Evolutionary conservation across 805 yeast species (phyloP), one percentile per base, ranked within the genome.

Genomic region (Wickerhamomyces hampshirensis): DNA sequence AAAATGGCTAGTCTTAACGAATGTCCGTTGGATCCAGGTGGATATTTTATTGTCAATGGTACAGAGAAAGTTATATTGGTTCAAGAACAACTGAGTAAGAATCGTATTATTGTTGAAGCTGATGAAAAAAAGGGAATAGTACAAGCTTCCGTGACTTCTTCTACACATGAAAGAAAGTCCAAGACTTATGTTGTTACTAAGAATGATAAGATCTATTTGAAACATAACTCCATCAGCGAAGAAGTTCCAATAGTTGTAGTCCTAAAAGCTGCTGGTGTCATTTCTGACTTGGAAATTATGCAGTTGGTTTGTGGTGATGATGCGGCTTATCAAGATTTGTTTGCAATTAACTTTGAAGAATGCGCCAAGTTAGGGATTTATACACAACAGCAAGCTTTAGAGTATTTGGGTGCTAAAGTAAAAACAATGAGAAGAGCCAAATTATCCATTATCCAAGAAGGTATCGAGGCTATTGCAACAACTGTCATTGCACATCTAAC

Each of bases 11-110:
- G 65, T 18, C 68, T 84, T 48, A 81, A 85, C 50, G 98, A 93
- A 62, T 93, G 98, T 62, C 98, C 98, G 0, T 68, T 93, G 33
- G 98, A 93, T 63, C 98, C 98, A 6, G 98, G 98, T 64, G 98
- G 98, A 53, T 93, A 93, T 57, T 93, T 93, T 55, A 85, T 91
- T 55, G 97, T 91, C 33, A 91, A 91, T 57, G 98, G 98, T 59
- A 93, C 98, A 0, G 98, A 93, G 53, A 93, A 93, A 59, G 98
- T 93, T 30, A 93, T 93, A 45, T 71, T 93, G 48, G 94, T 93
- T 29, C 98, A 93, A 62, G 98, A 93, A 62, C 98, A 93, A 69
- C 70, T 93, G 58, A 82, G 95, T 34, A 93, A 93, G 65, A 93
- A 93, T 63, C 85, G 98, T 73, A 93, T 93, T 56, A 88, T 93